Conservation (phyloP, 2,329 filamentous ascomycete species). For the Venturia pyrina region DNA sequence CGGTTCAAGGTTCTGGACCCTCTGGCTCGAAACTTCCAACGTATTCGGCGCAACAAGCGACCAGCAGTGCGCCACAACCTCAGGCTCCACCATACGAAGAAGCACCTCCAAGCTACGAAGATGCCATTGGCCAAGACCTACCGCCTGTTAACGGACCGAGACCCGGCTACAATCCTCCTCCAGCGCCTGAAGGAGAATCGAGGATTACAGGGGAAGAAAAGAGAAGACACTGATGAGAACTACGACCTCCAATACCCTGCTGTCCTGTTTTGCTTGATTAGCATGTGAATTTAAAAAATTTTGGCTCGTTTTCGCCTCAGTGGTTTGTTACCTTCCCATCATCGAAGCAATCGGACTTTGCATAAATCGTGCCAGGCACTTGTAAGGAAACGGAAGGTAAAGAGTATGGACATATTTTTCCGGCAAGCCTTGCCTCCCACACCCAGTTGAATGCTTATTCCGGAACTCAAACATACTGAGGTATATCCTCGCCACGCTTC, state of each 20-base stretch:
- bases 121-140: constrained; percentile 73
- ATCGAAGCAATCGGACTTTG: not conserved
- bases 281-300: too few species aligned
- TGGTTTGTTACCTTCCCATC: too few species aligned
- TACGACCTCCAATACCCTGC: not conserved
- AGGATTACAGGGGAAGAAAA: constrained; percentile 3
- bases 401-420: not conserved
- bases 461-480: not conserved
- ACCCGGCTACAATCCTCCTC: constrained; percentile 13
- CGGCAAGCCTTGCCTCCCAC: not conserved
- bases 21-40: constrained; percentile 3
- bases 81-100: constrained; percentile 41
- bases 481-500: not conserved
- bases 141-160: constrained; percentile 64
- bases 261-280: not conserved
- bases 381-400: too few species aligned
- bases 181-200: constrained; percentile 9
- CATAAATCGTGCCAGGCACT: too few species aligned
- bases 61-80: not conserved
- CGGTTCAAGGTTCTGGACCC: constrained; percentile 3
- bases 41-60: not conserved
- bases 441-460: not conserved
- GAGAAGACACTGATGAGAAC: constrained; percentile 1
- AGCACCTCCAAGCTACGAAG: constrained; percentile 90
- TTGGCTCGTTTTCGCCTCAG: too few species aligned